Percentiles rank a stretch among this genome's conserved stretches.
phyloP scores from a whole-genome alignment of 1,139 yeast genomes.

The Candida neerlandica region DNA sequence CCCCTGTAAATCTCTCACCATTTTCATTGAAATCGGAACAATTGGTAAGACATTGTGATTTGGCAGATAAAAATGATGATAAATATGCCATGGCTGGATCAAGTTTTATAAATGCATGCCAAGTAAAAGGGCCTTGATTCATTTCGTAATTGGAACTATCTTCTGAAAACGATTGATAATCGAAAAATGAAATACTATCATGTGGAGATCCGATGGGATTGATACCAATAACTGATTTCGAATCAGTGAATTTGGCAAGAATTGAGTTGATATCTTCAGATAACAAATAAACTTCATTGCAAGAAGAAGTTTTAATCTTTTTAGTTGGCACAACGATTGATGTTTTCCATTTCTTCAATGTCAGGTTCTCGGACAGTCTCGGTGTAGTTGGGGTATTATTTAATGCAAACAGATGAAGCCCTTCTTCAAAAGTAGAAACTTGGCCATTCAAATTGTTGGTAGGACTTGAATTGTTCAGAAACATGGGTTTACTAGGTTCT shows the following conservation, averaged over 20 bases:
- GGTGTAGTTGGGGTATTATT: too few species aligned
- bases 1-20: constrained; percentile 16
- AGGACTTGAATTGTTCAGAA: too few species aligned
- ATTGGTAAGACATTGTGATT: constrained; percentile 6
- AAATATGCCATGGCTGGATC: constrained; percentile 30
- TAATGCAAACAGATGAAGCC: too few species aligned
- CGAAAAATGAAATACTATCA: constrained; percentile 31
- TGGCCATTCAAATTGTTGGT: too few species aligned
- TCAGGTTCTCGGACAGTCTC: too few species aligned
- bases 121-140: constrained; percentile 39
- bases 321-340: not conserved
- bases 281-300: not conserved
- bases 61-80: constrained; percentile 13
- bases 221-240: constrained; percentile 21
- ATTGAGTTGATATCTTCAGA: not conserved
- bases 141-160: constrained; percentile 23
- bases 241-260: not conserved
- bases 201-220: constrained; percentile 28
- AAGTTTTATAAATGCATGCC: constrained; percentile 36
- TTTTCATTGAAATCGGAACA: constrained; percentile 1
- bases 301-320: not conserved
- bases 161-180: constrained; percentile 26
- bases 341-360: not conserved
- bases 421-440: too few species aligned
- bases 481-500: too few species aligned